Evolutionary conservation across 164 flowering plant genomes (phyloP).

Genomic region (Tetracentron sinense): DNA sequence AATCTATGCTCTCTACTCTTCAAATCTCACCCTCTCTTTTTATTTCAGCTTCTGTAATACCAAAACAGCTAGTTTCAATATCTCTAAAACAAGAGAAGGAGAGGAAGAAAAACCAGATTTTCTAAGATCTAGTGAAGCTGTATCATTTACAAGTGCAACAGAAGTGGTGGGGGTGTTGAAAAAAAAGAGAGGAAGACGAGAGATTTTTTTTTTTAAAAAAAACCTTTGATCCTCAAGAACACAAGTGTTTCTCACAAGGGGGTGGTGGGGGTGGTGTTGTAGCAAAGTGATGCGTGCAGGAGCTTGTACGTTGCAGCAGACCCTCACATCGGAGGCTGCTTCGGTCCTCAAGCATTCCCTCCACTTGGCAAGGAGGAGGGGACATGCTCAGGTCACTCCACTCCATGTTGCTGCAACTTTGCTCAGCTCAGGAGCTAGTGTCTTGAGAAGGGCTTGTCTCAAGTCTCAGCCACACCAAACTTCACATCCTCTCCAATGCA

Average conservation of each 20-base stretch:
- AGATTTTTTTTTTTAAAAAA: too few species aligned
- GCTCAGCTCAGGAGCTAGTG: constrained; percentile 47
- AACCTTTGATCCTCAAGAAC: constrained; percentile 2
- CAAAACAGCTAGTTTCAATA: too few species aligned
- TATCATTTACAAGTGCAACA: too few species aligned
- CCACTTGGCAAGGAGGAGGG: constrained; percentile 67
- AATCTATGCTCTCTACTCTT: neutral
- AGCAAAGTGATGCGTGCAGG: constrained; percentile 81
- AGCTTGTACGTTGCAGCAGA: constrained; percentile 77
- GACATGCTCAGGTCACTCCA: constrained; percentile 96
- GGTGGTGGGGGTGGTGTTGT: constrained; percentile 51
- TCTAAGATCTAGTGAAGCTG: too few species aligned
- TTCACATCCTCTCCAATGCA: constrained; percentile 71
- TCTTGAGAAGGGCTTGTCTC: constrained; percentile 73
- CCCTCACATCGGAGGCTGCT: constrained; percentile 96
- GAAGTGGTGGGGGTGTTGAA: constrained; percentile 16
- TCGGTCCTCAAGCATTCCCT: constrained; percentile 79
- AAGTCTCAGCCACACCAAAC: constrained; percentile 58
- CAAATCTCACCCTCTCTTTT: neutral
- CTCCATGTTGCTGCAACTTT: constrained; percentile 92
- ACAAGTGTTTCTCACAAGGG: constrained; percentile 19
- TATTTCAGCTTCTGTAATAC: neutral
- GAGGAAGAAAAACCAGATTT: too few species aligned
- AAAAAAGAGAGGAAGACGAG: too few species aligned
- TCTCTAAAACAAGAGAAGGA: too few species aligned